Conservation (phyloP, 2,329 filamentous ascomycete species). For the Diaporthe nobilis region DNA sequence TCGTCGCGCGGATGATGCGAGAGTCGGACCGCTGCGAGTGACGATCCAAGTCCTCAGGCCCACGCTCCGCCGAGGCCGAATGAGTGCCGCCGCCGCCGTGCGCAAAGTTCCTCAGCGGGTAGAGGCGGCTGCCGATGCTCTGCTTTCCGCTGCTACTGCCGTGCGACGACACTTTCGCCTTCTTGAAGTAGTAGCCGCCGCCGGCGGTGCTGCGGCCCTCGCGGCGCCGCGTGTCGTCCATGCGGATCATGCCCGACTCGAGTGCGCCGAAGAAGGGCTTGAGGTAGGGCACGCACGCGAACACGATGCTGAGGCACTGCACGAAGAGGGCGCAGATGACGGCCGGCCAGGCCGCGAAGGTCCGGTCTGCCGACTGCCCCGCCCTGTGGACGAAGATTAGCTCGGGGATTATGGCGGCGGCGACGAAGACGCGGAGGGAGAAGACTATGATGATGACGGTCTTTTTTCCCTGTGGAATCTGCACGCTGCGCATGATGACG, state of each 20-base stretch:
- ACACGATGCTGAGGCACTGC: constrained; percentile 11
- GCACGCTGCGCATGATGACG: neutral
- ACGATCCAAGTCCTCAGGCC: neutral
- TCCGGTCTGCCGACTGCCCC: neutral
- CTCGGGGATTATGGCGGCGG: neutral
- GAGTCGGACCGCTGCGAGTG: constrained; percentile 16
- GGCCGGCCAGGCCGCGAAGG: neutral
- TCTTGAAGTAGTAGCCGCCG: neutral
- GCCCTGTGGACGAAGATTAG: neutral
- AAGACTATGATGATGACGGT: neutral
- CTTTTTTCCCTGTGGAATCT: neutral
- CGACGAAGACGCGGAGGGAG: constrained; percentile 1
- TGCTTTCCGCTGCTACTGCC: constrained; percentile 5
- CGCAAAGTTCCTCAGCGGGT: neutral
- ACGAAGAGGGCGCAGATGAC: neutral
- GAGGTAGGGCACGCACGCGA: constrained; percentile 15
- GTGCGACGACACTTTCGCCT: neutral
- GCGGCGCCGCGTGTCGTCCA: constrained; percentile 17
- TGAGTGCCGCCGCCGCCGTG: neutral
- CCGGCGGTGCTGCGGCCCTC: neutral
- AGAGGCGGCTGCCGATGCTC: neutral
- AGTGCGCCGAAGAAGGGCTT: constrained; percentile 21
- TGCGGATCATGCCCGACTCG: constrained; percentile 18
- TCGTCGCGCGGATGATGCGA: constrained; percentile 14
- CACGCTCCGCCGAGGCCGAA: neutral